phyloP scores from a whole-genome alignment of 352 stramenopile species.

The Pythium biforme region DNA sequence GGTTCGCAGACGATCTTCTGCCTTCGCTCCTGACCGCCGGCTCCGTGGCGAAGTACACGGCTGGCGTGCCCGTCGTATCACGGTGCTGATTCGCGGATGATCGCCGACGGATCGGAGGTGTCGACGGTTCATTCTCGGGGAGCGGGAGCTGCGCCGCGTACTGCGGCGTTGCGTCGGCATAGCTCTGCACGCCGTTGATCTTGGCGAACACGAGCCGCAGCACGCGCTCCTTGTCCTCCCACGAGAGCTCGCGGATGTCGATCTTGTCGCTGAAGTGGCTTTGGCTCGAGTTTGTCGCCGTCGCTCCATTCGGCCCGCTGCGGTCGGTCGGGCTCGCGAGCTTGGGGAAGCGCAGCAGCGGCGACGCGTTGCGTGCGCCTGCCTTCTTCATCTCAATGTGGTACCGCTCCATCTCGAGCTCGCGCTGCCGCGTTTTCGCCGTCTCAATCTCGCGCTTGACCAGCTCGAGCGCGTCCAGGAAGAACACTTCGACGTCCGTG shows the following conservation, averaged over 20 bases:
- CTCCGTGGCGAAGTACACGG: conserved; percentile 64
- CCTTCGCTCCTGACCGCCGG: conserved; percentile 8
- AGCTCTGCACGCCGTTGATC: conserved; percentile 86
- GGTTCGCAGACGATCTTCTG: conserved; percentile 13
- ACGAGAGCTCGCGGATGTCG: conserved; percentile 85
- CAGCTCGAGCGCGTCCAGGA: conserved; percentile 89
- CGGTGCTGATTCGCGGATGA: conserved; percentile 15
- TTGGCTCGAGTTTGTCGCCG: background rate
- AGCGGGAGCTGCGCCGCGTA: conserved; percentile 18
- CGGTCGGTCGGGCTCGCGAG: conserved; percentile 28
- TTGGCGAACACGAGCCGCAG: conserved; percentile 93
- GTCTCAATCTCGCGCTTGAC: conserved; percentile 77
- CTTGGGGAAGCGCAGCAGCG: conserved; percentile 48
- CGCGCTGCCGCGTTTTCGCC: conserved; percentile 47
- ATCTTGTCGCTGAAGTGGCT: conserved; percentile 71
- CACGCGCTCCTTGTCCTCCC: conserved; percentile 90
- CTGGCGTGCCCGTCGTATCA: background rate
- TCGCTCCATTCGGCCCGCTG: background rate
- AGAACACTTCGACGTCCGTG: conserved; percentile 91
- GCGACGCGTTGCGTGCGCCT: conserved; percentile 27
- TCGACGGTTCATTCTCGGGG: conserved; percentile 21
- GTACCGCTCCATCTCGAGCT: conserved; percentile 54
- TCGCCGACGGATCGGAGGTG: background rate
- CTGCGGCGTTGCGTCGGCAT: conserved; percentile 30
- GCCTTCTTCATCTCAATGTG: conserved; percentile 49